These are phyloP conservation scores for Fusarium aywerte DNA, from an alignment of 2,329 filamentous ascomycete genomes.

Conservation along the genomic window DNA sequence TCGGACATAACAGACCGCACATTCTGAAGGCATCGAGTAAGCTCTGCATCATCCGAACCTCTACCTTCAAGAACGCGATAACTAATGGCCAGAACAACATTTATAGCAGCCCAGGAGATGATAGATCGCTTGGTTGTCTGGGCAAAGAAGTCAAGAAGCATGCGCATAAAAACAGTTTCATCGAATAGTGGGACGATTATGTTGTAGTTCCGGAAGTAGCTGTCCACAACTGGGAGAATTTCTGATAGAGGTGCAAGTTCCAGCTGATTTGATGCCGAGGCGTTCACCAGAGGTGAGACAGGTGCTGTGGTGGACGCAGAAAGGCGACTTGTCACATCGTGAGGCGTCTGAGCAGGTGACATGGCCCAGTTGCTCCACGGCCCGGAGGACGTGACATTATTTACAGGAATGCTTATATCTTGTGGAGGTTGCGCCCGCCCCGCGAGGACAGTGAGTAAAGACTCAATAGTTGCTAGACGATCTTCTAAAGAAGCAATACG, in stretches of 20 bases:
- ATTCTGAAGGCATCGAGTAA: conserved; percentile 47
- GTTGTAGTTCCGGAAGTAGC: conserved; percentile 38
- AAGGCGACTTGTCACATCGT: neutral
- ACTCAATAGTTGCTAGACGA: conserved; percentile 36
- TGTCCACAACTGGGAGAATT: conserved; percentile 34
- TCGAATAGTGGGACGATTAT: conserved; percentile 49
- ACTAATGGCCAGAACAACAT: conserved; percentile 50
- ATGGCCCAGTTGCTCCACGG: neutral
- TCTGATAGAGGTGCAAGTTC: conserved; percentile 33
- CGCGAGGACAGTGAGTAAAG: conserved; percentile 16
- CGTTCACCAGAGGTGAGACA: neutral
- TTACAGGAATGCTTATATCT: neutral
- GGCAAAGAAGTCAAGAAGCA: conserved; percentile 50
- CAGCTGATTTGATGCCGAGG: conserved; percentile 2
- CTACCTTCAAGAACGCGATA: conserved; percentile 42
- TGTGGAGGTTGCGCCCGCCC: neutral
- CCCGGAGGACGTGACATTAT: neutral
- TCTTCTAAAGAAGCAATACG: conserved; percentile 32
- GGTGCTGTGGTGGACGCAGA: neutral
- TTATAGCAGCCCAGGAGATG: conserved; percentile 50
- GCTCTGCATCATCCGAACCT: conserved; percentile 27
- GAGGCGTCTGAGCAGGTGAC: neutral
- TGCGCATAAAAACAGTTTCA: conserved; percentile 49
- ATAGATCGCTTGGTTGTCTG: conserved; percentile 26
- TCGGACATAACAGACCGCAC: conserved; percentile 49